Conservation (phyloP, 495 filamentous ascomycete species). For the Rostrohypoxylon terebratum region DNA sequence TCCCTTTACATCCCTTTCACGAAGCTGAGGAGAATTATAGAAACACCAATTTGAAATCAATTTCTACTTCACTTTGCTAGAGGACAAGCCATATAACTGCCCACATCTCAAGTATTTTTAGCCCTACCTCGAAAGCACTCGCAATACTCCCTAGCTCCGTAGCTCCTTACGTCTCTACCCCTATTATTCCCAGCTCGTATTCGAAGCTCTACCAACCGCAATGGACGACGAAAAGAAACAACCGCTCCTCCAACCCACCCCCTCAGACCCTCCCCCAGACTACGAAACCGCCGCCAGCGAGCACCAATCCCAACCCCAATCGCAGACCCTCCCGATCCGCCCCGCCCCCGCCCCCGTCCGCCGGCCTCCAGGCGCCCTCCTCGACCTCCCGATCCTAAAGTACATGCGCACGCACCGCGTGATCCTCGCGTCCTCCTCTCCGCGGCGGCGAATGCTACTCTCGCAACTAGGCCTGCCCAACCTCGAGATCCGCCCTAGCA, state of each 20-base stretch:
- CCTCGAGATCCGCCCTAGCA: constrained; percentile 84
- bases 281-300: constrained; percentile 58
- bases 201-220: not conserved
- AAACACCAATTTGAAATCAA: not conserved
- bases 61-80: not conserved
- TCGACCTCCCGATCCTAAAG: constrained; percentile 81
- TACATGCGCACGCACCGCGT: constrained; percentile 77
- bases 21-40: not conserved
- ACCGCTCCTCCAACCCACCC: constrained; percentile 40
- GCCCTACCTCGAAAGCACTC: not conserved
- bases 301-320: constrained; percentile 40
- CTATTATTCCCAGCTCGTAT: not conserved
- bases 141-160: not conserved
- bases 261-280: constrained; percentile 56
- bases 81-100: not conserved
- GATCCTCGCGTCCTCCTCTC: constrained; percentile 89
- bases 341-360: constrained; percentile 21
- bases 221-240: constrained; percentile 47
- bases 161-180: not conserved
- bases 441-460: constrained; percentile 83
- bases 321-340: constrained; percentile 25
- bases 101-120: not conserved
- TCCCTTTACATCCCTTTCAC: not conserved
- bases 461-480: constrained; percentile 77
- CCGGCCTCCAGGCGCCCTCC: constrained; percentile 73